Percentiles rank a stretch among this genome's conserved stretches.
phyloP scores from a whole-genome alignment of 2,329 filamentous ascomycete genomes.

The Ophiostoma sp. region DNA sequence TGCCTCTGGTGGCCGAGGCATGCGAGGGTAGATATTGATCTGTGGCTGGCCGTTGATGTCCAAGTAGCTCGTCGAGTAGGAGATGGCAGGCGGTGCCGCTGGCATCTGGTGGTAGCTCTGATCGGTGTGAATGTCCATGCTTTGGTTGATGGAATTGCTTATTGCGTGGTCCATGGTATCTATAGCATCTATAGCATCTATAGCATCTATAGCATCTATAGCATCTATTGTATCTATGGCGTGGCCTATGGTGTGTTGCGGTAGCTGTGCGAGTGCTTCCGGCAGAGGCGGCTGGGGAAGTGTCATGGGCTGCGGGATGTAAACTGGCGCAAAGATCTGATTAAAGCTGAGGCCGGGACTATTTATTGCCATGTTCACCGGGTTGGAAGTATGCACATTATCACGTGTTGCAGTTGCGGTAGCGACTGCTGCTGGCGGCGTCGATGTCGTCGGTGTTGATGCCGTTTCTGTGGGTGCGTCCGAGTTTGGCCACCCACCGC shows the following conservation, averaged over 20 bases:
- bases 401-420: neutral
- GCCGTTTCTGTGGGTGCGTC: neutral
- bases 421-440: slow-evolving; percentile 21
- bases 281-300: slow-evolving; percentile 11
- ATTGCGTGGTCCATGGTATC: neutral
- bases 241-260: neutral
- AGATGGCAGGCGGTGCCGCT: slow-evolving; percentile 3
- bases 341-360: slow-evolving; percentile 7
- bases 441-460: slow-evolving; percentile 20
- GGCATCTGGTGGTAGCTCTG: neutral
- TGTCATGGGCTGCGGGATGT: slow-evolving; percentile 16
- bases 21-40: slow-evolving; percentile 21
- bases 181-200: neutral
- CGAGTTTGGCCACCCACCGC: neutral
- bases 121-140: neutral
- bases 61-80: neutral
- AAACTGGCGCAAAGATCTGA: slow-evolving; percentile 15
- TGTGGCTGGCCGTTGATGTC: slow-evolving; percentile 11
- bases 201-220: neutral
- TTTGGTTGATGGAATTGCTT: neutral
- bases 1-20: slow-evolving; percentile 15
- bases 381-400: neutral
- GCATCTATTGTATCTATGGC: neutral
- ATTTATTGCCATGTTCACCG: neutral
- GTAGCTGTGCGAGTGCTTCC: neutral